A percentile compares a stretch with the other conserved stretches of the same genome.
Evolutionary conservation across 202 grass and related monocot species (phyloP).

Genomic region (Digitaria exilis): DNA sequence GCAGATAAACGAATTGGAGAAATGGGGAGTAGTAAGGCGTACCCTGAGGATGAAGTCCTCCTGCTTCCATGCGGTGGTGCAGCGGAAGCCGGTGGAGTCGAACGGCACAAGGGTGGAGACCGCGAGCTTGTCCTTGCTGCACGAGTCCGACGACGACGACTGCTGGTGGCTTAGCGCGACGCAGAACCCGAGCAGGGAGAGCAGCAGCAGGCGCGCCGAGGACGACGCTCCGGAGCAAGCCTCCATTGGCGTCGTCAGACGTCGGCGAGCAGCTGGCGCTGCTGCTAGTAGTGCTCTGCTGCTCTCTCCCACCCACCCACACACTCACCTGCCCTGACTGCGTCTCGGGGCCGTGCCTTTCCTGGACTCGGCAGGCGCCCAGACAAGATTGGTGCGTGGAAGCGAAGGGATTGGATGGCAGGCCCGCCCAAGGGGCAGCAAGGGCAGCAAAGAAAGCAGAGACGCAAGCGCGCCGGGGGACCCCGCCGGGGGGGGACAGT

Average conservation of each 20-base stretch:
- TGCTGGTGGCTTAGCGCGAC: conserved; percentile 57
- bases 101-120: conserved; percentile 64
- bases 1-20: not conserved
- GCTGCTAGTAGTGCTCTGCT: not conserved
- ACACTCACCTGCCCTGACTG: not conserved
- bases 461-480: not conserved
- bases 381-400: conserved; percentile 58
- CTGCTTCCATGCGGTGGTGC: conserved; percentile 61
- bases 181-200: conserved; percentile 52
- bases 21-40: not conserved
- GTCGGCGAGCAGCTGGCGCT: not conserved
- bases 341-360: too few relatives aligned
- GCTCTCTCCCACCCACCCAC: not conserved
- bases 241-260: conserved; percentile 34
- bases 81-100: conserved; percentile 54
- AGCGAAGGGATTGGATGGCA: conserved; percentile 43
- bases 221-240: not conserved
- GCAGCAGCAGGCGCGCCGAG: conserved; percentile 43
- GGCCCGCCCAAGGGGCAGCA: too few relatives aligned
- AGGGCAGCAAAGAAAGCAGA: not conserved
- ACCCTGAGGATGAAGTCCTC: conserved; percentile 77
- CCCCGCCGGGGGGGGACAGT: conserved; percentile 5
- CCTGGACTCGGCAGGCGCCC: conserved; percentile 40
- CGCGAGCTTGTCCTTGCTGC: conserved; percentile 41
- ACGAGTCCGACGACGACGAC: conserved; percentile 53